Evolutionary conservation across 495 filamentous ascomycete species (phyloP).

Genomic region (Chaetomium fimeti): DNA sequence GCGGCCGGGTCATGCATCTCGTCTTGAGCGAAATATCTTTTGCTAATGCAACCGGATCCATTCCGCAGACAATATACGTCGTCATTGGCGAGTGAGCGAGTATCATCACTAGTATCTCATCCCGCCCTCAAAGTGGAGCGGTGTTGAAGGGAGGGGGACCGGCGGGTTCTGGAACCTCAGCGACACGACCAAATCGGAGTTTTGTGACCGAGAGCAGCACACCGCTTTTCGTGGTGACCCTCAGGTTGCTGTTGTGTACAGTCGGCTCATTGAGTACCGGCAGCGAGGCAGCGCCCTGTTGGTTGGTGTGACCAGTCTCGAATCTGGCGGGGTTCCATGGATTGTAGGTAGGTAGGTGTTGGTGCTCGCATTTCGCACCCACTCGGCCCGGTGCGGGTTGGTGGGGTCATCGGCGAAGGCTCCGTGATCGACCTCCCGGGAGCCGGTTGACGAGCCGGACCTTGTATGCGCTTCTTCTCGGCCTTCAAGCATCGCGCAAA

Average conservation of each 20-base stretch:
- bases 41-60: neutral
- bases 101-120: no score
- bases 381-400: conserved; percentile 1
- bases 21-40: neutral
- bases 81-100: neutral
- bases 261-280: neutral
- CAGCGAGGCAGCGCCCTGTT: neutral
- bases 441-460: neutral
- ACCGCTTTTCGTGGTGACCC: neutral
- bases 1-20: neutral
- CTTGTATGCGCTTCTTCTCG: neutral
- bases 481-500: neutral
- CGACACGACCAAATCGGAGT: neutral
- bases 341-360: no score
- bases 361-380: neutral
- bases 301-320: neutral
- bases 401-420: conserved; percentile 4
- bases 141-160: no score
- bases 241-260: neutral
- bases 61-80: neutral
- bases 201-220: neutral
- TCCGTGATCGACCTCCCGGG: neutral
- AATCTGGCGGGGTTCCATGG: neutral
- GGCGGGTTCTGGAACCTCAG: neutral
- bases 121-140: no score